phyloP scores from a whole-genome alignment of 2,329 filamentous ascomycete genomes.

The Thelonectria blattea region DNA sequence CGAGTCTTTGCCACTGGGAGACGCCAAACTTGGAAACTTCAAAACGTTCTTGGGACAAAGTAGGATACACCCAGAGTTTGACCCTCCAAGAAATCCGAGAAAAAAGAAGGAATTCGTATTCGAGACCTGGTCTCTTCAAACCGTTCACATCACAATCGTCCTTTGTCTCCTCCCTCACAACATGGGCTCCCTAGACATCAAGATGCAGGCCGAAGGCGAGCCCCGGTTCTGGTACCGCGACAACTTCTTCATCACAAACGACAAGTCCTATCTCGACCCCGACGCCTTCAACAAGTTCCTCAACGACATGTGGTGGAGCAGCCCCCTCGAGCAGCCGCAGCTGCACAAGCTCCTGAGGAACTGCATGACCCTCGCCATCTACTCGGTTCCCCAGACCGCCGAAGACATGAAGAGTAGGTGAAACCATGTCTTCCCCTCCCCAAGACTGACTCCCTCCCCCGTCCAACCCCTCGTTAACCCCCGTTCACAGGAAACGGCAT shows the following conservation, averaged over 20 bases:
- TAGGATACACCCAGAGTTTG: constrained; percentile 1
- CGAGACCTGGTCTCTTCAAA: neutral
- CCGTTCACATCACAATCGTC: neutral
- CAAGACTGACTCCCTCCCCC: too few species aligned
- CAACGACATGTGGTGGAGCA: constrained; percentile 66
- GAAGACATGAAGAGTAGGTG: constrained; percentile 48
- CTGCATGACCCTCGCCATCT: constrained; percentile 66
- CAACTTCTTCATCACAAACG: constrained; percentile 66
- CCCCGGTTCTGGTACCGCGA: constrained; percentile 56
- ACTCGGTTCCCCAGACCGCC: constrained; percentile 49
- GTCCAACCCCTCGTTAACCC: constrained; percentile 14
- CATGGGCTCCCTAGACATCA: constrained; percentile 37
- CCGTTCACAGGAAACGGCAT: constrained; percentile 41
- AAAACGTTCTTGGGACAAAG: neutral
- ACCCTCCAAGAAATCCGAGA: neutral
- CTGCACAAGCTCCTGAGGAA: constrained; percentile 61
- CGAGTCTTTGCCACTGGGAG: constrained; percentile 3
- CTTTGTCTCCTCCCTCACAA: constrained; percentile 12
- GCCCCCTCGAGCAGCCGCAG: constrained; percentile 53
- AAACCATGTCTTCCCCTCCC: too few species aligned
- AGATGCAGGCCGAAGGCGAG: constrained; percentile 40
- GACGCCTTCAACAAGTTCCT: constrained; percentile 62
- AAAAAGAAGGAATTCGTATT: neutral
- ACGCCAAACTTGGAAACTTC: constrained; percentile 7
- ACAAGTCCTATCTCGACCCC: constrained; percentile 60